phyloP scores from a whole-genome alignment of 192 early-diverging fungal species.

The Backusella parvicylindrica region DNA sequence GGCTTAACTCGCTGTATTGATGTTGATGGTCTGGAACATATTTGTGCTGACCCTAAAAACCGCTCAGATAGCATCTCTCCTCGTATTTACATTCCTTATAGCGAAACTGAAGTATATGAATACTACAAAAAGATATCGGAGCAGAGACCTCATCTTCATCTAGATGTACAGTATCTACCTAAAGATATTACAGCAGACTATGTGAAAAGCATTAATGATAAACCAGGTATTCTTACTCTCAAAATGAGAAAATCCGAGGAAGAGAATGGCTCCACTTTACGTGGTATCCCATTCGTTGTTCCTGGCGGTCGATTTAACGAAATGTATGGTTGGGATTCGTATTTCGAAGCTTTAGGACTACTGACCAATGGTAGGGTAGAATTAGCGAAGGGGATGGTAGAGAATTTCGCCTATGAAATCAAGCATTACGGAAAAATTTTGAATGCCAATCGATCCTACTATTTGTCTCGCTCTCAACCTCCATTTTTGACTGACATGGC shows the following conservation, averaged over 20 bases:
- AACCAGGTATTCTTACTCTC: slow-evolving; percentile 88
- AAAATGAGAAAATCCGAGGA: slow-evolving; percentile 53
- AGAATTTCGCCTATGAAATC: slow-evolving; percentile 97
- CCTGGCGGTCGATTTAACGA: slow-evolving; percentile 99
- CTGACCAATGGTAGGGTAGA: slow-evolving; percentile 82
- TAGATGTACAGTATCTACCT: slow-evolving; percentile 82
- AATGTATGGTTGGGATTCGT: slow-evolving; percentile 99
- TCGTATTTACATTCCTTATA: slow-evolving; percentile 90
- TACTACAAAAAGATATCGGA: slow-evolving; percentile 78
- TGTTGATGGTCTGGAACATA: slow-evolving; percentile 80
- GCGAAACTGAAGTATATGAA: slow-evolving; percentile 67
- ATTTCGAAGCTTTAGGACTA: slow-evolving; percentile 90
- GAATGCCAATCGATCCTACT: slow-evolving; percentile 98
- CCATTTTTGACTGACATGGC: slow-evolving; percentile 98
- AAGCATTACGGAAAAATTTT: slow-evolving; percentile 98
- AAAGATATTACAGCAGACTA: slow-evolving; percentile 83
- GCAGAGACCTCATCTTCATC: slow-evolving; percentile 60
- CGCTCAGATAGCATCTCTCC: slow-evolving; percentile 67
- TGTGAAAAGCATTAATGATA: slow-evolving; percentile 86
- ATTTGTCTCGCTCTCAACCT: slow-evolving; percentile 94
- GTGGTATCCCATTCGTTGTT: slow-evolving; percentile 92
- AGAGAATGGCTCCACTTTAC: slow-evolving; percentile 47
- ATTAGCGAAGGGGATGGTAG: slow-evolving; percentile 92
- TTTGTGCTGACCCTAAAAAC: slow-evolving; percentile 93
- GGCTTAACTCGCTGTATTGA: slow-evolving; percentile 88